These are phyloP conservation scores for Aureobasidium sp. DNA, from an alignment of 2,329 filamentous ascomycete genomes.

Conservation along the genomic window DNA sequence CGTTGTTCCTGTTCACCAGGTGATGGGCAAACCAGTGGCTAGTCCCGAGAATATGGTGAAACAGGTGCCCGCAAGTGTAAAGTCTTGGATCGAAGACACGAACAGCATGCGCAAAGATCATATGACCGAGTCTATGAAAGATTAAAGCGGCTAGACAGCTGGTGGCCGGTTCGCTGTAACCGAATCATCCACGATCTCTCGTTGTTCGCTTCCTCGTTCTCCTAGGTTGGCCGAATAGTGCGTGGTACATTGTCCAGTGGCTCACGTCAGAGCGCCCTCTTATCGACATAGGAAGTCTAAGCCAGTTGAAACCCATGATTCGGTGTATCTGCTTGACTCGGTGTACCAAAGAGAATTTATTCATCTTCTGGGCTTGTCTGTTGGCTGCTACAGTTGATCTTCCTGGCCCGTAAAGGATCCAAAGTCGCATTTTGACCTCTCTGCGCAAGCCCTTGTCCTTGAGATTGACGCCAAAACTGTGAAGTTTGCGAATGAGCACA, in stretches of 20 bases:
- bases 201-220: neutral
- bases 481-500: conserved; percentile 23
- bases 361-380: conserved; percentile 13
- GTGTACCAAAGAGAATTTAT: conserved; percentile 23
- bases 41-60: conserved; percentile 52
- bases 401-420: conserved; percentile 31
- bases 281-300: neutral
- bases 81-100: conserved; percentile 43
- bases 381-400: conserved; percentile 9
- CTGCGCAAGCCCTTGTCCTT: conserved; percentile 19
- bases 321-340: conserved; percentile 28
- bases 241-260: neutral
- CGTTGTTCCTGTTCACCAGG: conserved; percentile 58
- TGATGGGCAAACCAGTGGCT: conserved; percentile 57
- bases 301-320: conserved; percentile 21
- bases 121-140: neutral
- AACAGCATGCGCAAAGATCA: conserved; percentile 30
- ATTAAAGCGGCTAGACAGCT: neutral
- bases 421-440: conserved; percentile 26
- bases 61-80: conserved; percentile 57
- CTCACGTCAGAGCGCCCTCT: neutral
- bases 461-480: conserved; percentile 22
- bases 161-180: neutral
- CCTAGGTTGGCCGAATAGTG: neutral
- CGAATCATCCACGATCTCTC: neutral